Evolutionary conservation across 2,329 filamentous ascomycete species (phyloP), one percentile per base, ranked within the genome.

Genomic region (Tympanopsis confertula): DNA sequence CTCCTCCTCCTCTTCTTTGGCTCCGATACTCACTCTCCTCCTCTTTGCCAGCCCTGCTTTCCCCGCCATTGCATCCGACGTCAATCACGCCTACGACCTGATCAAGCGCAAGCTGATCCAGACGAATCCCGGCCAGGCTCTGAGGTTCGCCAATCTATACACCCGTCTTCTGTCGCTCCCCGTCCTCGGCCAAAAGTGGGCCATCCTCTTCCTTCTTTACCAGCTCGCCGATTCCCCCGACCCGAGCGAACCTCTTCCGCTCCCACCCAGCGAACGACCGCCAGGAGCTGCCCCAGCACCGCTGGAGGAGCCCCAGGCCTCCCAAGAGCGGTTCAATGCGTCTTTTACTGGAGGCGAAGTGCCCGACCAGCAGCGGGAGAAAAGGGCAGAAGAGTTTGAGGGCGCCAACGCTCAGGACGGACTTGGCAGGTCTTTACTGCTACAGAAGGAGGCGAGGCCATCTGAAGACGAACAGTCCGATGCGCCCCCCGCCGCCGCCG

Each of bases 131-230:
- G 82, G 73, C 45, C 83, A 88, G 58, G 86, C 88, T 3, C 69
- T 89, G 15, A 75, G 81, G 43, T 94, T 95, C 59, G 82, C 86
- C 18, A 93, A 94, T 52, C 72, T 98, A 19, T 94, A 95, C 60
- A 86, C 86, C 22, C 75, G 86, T 40, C 72, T 98, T 14, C 68
- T 95, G 19, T 84, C 86, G n/a, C 78, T 95, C 46, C 88, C 88
- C 1, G 88, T 96, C 4, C 70, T 98, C 33, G 83, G 85, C 50
- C 84, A 94, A 58, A 98, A 98, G 71, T 96, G 88, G 87, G 86
- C 84, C 3, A 95, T 98, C 46, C 69, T 98, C 15, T 93, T 93
- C 55, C 77, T 98, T 30, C 73, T 98, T 30, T 83, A 91, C 55
- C 79, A 86, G 49, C 72, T 95, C 35, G 78, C 85, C 43, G 83